These are phyloP conservation scores for Microcera coccophila DNA, from an alignment of 2,329 filamentous ascomycete species.

Conservation along the genomic window DNA sequence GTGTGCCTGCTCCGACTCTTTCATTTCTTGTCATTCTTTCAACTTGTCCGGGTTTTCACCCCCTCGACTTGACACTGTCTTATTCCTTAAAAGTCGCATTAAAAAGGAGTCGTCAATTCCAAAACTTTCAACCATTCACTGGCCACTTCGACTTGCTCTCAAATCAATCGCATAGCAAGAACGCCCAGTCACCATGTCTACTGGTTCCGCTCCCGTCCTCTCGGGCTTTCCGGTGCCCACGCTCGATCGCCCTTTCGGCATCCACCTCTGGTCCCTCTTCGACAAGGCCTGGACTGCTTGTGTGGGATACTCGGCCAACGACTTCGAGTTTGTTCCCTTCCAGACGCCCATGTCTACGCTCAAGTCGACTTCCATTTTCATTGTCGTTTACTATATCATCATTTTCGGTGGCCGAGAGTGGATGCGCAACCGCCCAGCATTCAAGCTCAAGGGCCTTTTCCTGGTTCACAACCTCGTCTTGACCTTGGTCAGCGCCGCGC, in stretches of 20 bases:
- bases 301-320: constrained; percentile 75
- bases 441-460: constrained; percentile 86
- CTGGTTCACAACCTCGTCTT: constrained; percentile 96
- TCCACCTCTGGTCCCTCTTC: constrained; percentile 92
- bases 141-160: not conserved
- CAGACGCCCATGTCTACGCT: constrained; percentile 87
- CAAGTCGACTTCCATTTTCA: constrained; percentile 73
- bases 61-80: constrained; percentile 23
- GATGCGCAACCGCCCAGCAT: constrained; percentile 81
- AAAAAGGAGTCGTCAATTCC: constrained; percentile 7
- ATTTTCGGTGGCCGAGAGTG: constrained; percentile 89
- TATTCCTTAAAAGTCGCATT: not conserved
- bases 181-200: constrained; percentile 35
- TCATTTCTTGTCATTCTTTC: constrained; percentile 38
- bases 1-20: constrained; percentile 8
- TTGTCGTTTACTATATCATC: constrained; percentile 85
- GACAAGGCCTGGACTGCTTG: constrained; percentile 75
- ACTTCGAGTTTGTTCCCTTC: constrained; percentile 80
- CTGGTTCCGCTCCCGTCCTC: constrained; percentile 48
- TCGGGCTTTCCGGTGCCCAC: constrained; percentile 66
- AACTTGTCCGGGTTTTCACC: constrained; percentile 12
- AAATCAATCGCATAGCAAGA: not conserved
- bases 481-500: constrained; percentile 74
- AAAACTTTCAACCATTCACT: too few species aligned
- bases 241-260: constrained; percentile 86